Evolutionary conservation across 2,329 filamentous ascomycete species (phyloP), one percentile per base, ranked within the genome.

Genomic region (Nothopassalora personata): DNA sequence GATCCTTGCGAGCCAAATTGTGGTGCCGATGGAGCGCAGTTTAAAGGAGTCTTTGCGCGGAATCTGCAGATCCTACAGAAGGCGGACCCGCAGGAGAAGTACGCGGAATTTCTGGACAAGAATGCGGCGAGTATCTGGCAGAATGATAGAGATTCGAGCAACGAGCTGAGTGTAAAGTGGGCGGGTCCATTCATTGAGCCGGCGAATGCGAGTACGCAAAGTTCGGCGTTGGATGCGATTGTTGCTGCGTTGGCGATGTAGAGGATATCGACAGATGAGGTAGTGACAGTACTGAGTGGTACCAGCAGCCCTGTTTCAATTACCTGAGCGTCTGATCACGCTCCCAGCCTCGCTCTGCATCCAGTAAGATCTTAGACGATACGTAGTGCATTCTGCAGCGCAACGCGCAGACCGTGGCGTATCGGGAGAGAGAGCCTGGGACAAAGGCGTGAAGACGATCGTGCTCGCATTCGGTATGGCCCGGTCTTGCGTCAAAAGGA

Each of bases 21-120:
- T 49, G 75, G 75, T 18, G 69, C 55, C 10, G 75, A 77, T 57
- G 81, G 79, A 0, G 78, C 64, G 39, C 84, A 88, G 67, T 91
- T 90, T 79, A 90, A 91, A 72, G 88, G 88, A 3, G 77, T 90
- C 36, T 89, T 90, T 63, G 78, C 83, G 15, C 80, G 86, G 19
- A 88, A 88, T 67, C 74, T 91, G 19, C 77, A 79, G 34, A 80
- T 82, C 56, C 72, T 91, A 34, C 77, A 87, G 23, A 67, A 73
- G 0, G 80, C 73, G 2, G 79, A 78, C 1, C 81, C 82, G 0
- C 74, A 81, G 39, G 70, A 76, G 3, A 70, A 70, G 9, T 86
- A 85, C 67, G 74, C 60, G 15, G 58, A 55, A 1, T 85, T 86
- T 57, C 81, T 90, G 57, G 71, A 79, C 51, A 75, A 72, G 30